These are phyloP conservation scores for Lipomyces mesembrius DNA, from an alignment of 805 yeast species.

Conservation along the genomic window DNA sequence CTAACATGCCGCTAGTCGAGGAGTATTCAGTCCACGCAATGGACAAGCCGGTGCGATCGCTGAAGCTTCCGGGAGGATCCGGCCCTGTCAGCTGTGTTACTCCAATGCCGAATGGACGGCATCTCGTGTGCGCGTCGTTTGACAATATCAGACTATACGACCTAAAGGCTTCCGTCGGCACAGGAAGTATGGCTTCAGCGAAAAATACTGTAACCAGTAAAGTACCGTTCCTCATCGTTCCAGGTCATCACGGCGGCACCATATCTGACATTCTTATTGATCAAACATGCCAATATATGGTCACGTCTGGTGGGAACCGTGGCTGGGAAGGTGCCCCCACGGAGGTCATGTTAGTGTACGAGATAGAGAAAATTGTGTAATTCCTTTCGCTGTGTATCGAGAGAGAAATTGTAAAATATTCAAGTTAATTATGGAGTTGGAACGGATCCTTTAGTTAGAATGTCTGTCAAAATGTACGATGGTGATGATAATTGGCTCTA, in stretches of 20 bases:
- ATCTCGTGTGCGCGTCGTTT: conserved; percentile 82
- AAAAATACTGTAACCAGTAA: conserved; percentile 43
- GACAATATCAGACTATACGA: conserved; percentile 92
- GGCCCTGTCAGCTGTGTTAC: conserved; percentile 87
- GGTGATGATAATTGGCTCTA: background rate
- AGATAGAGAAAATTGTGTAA: conserved; percentile 52
- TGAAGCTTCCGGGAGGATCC: conserved; percentile 81
- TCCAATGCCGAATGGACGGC: conserved; percentile 79
- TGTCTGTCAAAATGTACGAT: background rate
- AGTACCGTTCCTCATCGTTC: conserved; percentile 81
- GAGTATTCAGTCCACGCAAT: conserved; percentile 47
- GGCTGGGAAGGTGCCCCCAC: conserved; percentile 91
- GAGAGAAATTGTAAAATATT: background rate
- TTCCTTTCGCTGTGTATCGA: background rate
- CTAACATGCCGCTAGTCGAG: conserved; percentile 43
- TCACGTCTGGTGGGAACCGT: conserved; percentile 90
- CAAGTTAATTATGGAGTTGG: background rate
- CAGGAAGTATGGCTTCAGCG: conserved; percentile 16
- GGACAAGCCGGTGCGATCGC: conserved; percentile 57
- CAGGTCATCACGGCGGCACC: conserved; percentile 96
- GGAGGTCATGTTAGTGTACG: conserved; percentile 81
- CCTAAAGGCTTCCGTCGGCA: conserved; percentile 50
- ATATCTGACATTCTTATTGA: conserved; percentile 79
- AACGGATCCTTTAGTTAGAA: background rate
- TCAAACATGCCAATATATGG: conserved; percentile 83